Conservation (phyloP, 331 rosid species). For the Malus hybrid region DNA sequence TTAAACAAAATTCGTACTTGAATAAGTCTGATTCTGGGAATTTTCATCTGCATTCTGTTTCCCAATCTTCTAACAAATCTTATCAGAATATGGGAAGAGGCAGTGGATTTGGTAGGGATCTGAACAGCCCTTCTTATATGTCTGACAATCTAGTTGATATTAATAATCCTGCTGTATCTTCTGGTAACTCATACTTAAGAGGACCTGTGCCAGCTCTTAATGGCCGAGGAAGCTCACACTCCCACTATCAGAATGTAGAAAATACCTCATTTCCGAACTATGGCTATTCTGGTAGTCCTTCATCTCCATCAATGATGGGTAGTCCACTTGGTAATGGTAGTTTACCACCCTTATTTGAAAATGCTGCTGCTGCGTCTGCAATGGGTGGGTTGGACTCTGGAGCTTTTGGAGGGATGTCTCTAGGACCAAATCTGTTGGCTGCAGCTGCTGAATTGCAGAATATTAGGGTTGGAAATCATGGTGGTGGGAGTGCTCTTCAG, state of each 20-base stretch:
- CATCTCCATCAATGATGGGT: slow-evolving; percentile 27
- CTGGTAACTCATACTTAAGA: slow-evolving; percentile 26
- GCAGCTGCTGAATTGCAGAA: slow-evolving; percentile 33
- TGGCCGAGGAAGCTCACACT: slow-evolving; percentile 23
- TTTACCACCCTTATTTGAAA: slow-evolving; percentile 42
- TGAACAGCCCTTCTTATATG: slow-evolving; percentile 16
- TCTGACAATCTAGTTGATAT: slow-evolving; percentile 16
- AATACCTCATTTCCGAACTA: slow-evolving; percentile 21
- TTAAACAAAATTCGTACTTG: slow-evolving; percentile 17
- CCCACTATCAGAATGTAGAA: slow-evolving; percentile 33
- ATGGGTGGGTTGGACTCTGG: slow-evolving; percentile 37
- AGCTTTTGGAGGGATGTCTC: slow-evolving; percentile 31
- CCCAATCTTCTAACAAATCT: slow-evolving; percentile 40
- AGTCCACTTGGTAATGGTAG: slow-evolving; percentile 32
- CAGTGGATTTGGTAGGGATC: slow-evolving; percentile 22
- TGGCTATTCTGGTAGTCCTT: slow-evolving; percentile 32
- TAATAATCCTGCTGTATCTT: slow-evolving; percentile 21
- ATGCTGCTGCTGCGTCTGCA: slow-evolving; percentile 43
- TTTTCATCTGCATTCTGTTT: slow-evolving; percentile 44
- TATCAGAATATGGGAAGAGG: slow-evolving; percentile 25
- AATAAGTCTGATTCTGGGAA: slow-evolving; percentile 44
- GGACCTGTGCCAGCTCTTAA: slow-evolving; percentile 23
- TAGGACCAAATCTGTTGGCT: slow-evolving; percentile 39
- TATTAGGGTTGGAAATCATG: slow-evolving; percentile 30
- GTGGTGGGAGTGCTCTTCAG: slow-evolving; percentile 22